Conservation (phyloP, 192 early-diverging fungal species). For the Backusella mclennaniae region DNA sequence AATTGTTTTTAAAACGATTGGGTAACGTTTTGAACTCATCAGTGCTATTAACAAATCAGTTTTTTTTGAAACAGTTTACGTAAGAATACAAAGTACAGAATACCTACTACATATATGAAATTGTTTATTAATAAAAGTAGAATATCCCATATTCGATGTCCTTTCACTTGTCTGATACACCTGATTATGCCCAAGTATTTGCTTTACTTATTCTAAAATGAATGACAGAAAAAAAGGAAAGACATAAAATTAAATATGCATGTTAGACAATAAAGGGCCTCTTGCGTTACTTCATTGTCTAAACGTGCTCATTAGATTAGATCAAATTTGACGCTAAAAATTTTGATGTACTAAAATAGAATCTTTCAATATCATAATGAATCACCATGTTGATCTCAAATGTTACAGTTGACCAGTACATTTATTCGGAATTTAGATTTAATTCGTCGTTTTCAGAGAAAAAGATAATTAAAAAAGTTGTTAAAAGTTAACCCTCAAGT, state of each 20-base stretch:
- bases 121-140: background rate
- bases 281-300: background rate
- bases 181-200: background rate
- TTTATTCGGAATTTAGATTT: background rate
- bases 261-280: background rate
- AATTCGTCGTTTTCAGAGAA: background rate
- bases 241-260: background rate
- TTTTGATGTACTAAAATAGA: background rate
- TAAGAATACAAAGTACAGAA: background rate
- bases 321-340: background rate
- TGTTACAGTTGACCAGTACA: background rate
- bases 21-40: background rate
- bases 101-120: background rate
- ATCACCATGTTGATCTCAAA: background rate
- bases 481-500: background rate
- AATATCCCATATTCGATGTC: background rate
- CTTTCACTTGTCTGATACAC: background rate
- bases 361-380: background rate
- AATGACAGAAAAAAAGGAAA: background rate
- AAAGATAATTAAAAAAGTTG: background rate
- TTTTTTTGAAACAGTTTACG: background rate
- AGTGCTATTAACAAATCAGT: background rate
- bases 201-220: background rate
- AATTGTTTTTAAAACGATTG: background rate
- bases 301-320: background rate